Evolutionary conservation across 208 protist genomes (phyloP).

Genomic region (Leishmania tarentolae): DNA sequence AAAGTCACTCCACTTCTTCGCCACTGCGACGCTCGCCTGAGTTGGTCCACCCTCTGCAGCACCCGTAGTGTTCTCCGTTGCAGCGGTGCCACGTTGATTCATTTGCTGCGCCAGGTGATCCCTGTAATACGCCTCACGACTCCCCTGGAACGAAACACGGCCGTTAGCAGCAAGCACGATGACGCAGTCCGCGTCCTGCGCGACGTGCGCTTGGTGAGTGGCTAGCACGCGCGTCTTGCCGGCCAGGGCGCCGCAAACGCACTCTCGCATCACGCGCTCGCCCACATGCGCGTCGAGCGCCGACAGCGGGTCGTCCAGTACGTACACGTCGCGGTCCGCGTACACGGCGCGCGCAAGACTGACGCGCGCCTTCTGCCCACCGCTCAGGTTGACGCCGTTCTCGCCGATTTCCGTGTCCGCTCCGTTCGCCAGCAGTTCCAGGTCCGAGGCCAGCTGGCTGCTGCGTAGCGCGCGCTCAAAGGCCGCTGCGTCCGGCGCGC

Average conservation of each 20-base stretch:
- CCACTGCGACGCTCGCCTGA: no score
- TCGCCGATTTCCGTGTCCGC: slow-evolving; percentile 88
- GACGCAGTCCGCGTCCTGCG: slow-evolving; percentile 80
- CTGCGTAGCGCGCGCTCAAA: slow-evolving; percentile 56
- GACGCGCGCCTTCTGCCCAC: slow-evolving; percentile 82
- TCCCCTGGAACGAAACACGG: slow-evolving; percentile 45
- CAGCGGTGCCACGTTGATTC: neutral
- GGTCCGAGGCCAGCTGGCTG: slow-evolving; percentile 80
- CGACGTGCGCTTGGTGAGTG: slow-evolving; percentile 92
- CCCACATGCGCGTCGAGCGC: slow-evolving; percentile 92
- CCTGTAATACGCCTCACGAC: neutral
- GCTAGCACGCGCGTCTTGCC: slow-evolving; percentile 90
- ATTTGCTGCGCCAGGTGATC: neutral
- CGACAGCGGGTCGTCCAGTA: slow-evolving; percentile 92
- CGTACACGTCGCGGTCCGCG: slow-evolving; percentile 72
- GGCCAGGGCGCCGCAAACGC: slow-evolving; percentile 58
- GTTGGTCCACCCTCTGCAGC: neutral
- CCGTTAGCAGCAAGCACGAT: slow-evolving; percentile 65
- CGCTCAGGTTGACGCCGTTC: slow-evolving; percentile 80
- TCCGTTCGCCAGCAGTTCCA: slow-evolving; percentile 78
- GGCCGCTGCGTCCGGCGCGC: slow-evolving; percentile 40
- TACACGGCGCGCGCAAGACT: slow-evolving; percentile 84
- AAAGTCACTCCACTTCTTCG: neutral
- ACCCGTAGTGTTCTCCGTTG: no score
- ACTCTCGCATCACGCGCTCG: slow-evolving; percentile 54